Conservation (phyloP, 2,329 filamentous ascomycete genomes). For the Fusarium sp. region DNA sequence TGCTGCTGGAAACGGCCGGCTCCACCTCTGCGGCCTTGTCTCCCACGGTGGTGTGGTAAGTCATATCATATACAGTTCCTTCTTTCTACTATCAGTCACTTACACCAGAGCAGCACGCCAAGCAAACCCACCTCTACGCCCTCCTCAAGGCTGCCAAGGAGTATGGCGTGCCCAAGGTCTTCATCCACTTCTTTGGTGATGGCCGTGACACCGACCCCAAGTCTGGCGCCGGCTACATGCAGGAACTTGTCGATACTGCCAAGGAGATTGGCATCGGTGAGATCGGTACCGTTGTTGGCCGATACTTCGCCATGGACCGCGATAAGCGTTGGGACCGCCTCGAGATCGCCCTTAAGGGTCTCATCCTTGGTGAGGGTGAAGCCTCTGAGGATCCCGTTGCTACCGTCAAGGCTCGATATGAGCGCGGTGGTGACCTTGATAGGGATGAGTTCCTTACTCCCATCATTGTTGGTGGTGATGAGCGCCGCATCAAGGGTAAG, state of each 20-base stretch:
- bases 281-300: constrained; percentile 90
- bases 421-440: constrained; percentile 72
- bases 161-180: constrained; percentile 86
- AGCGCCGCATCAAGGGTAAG: constrained; percentile 83
- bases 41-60: constrained; percentile 90
- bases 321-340: constrained; percentile 99
- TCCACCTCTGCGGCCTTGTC: constrained; percentile 91
- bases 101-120: constrained; percentile 73
- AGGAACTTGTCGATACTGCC: constrained; percentile 81
- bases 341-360: constrained; percentile 86
- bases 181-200: constrained; percentile 99
- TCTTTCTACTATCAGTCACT: constrained; percentile 1
- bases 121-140: constrained; percentile 91
- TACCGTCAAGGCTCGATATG: constrained; percentile 88
- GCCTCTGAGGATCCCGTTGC: constrained; percentile 83
- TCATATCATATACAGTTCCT: constrained; percentile 30
- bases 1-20: constrained; percentile 87
- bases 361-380: constrained; percentile 88
- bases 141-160: constrained; percentile 92
- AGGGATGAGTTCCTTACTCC: constrained; percentile 98
- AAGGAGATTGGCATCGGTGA: constrained; percentile 88
- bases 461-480: constrained; percentile 90
- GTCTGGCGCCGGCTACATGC: constrained; percentile 86
- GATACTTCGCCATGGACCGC: constrained; percentile 99
- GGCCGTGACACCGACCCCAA: constrained; percentile 98